Evolutionary conservation across 2,329 filamentous ascomycete genomes (phyloP).

Genomic region (Colletotrichum viniferum): DNA sequence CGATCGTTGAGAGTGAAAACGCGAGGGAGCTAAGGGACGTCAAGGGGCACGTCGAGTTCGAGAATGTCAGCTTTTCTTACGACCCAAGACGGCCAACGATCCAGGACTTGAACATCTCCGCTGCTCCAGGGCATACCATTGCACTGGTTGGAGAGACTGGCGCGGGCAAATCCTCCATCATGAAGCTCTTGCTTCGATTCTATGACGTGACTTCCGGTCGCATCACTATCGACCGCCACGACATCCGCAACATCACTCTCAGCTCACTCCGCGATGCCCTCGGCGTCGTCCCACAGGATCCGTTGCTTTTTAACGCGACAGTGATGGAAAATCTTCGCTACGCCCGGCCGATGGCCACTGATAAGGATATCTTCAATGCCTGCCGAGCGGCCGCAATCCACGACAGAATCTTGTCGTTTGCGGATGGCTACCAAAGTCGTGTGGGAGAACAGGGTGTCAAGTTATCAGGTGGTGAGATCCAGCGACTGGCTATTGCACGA

Average conservation of each 20-base stretch:
- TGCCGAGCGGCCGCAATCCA: constrained; percentile 56
- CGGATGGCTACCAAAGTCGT: constrained; percentile 61
- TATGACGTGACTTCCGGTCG: constrained; percentile 60
- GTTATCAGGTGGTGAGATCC: constrained; percentile 74
- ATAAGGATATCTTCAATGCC: neutral
- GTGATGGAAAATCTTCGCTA: constrained; percentile 71
- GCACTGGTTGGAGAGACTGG: constrained; percentile 68
- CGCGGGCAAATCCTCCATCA: constrained; percentile 65
- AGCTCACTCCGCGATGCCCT: constrained; percentile 35
- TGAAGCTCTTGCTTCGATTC: constrained; percentile 65
- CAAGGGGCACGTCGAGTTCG: constrained; percentile 56
- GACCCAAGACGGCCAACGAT: constrained; percentile 56
- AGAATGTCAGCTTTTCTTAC: constrained; percentile 60
- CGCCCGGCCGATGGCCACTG: neutral
- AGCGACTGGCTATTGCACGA: constrained; percentile 74
- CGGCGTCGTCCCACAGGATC: constrained; percentile 75
- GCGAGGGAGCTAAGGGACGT: constrained; percentile 49
- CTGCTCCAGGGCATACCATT: constrained; percentile 57
- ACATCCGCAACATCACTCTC: constrained; percentile 30
- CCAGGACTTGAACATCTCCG: constrained; percentile 50
- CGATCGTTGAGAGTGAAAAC: constrained; percentile 51
- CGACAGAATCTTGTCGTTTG: constrained; percentile 58
- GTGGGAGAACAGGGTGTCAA: constrained; percentile 72
- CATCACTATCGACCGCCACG: constrained; percentile 23
- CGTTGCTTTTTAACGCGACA: constrained; percentile 70